Base-by-base conservation (phyloP, 2,329 filamentous ascomycete species). In the Xylariaceae sp. region DNA sequence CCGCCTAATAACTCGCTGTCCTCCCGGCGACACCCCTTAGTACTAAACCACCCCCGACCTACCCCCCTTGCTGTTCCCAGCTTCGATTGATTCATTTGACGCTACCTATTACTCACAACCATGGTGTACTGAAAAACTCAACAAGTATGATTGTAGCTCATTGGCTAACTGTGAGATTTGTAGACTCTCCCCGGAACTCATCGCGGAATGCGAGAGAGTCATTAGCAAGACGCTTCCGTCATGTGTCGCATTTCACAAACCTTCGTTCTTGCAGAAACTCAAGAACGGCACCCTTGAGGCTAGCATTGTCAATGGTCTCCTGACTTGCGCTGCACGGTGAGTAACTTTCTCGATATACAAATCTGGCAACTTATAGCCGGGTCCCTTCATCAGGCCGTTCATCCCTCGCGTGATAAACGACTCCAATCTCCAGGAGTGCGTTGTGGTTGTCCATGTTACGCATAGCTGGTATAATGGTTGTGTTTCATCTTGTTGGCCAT, bases 231-330 rank as follows among this genome's bases (percentile, higher is more conserved):
- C 80, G 11, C 76, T 83, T 62, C 80, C 80, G 40, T 79, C 80
- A 58, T 83, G 80, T 65, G 79, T 84, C 42, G 80, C 80, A 64
- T 84, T 84, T 66, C 80, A 84, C 72, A 83, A 83, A 71, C 80
- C 80, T 6, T 80, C 80, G 2, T 83, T 83, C 68, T 67, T 84
- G 35, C 79, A 81, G 68, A 80, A 83, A 65, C 73, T 84, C 49
- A 83, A 83, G 72, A 80, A 74, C 62, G 75, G 73, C 27, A 74
- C 75, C 2, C 73, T 84, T 35, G 80, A 84, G 55, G 71, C 76
- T 32, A 79, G 78, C 47, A 78, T 84, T 60, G 74, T 82, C 53
- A 81, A 82, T 58, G 80, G 80, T 11, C 75, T 84, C 35, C 71
- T 84, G 62, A 80, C 79, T 47, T 80, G 76, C 47, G 80, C 79